Evolutionary conservation across 495 filamentous ascomycete species (phyloP), one percentile per base, ranked within the genome.

Genomic region (Cudoniella acicularis): DNA sequence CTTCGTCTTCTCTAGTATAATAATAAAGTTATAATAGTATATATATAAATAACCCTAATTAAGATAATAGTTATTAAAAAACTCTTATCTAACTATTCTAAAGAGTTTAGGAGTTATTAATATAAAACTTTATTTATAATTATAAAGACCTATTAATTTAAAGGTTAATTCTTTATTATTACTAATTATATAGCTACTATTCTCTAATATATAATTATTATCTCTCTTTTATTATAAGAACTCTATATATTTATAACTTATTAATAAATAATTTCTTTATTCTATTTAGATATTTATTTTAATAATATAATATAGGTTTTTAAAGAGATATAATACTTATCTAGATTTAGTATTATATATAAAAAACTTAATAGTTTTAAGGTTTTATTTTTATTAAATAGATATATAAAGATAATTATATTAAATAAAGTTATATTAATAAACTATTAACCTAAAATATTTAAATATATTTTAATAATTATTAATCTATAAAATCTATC

Each of bases 381-480:
- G 41, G 45, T 61, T 36, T 46, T 61, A 41, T 61, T 61, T 48
- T 56, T 36, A 25, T 49, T 52, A 49, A 46, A 61, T 26, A 26
- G 52, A 40, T 49, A 17, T 30, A 41, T 52, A 18, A 61, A 61
- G 46, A 49, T 61, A 49, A 45, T 52, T 61, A 51, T 9, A 46
- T 56, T 25, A 16, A 6, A 24, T 42, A 20, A 55, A 17, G 21
- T 50, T 51, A 24, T 26, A 52, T 10, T 40, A 24, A 18, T n/a
- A 43, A 6, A 52, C 21, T 18, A 20, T 27, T 26, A 42, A 36
- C 30, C 30, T 21, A 45, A 8, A 40, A 40, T 25, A 24, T 27
- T 50, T 22, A 51, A 61, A 52, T 43, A 1, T 21, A 61, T 23
- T 61, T 61, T 56, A 43, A 61, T 46, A 52, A 61, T 21, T 61